Evolutionary conservation across 1,139 yeast genomes (phyloP).

Genomic region (Candida sanyaensis): DNA sequence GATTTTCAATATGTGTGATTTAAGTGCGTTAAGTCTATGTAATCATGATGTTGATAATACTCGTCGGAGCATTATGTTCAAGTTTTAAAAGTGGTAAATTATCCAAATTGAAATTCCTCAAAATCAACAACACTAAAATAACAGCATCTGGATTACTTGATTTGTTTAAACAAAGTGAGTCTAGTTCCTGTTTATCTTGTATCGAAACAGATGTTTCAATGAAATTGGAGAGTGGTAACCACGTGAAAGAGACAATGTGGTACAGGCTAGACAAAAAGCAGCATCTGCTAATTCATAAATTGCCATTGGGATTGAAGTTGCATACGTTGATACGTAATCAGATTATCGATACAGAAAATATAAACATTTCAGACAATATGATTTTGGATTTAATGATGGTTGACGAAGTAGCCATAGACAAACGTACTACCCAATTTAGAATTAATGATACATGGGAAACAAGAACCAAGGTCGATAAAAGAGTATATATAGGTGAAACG

Average conservation of each 20-base stretch:
- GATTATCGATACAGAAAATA: not conserved
- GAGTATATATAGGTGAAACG: conserved; percentile 3
- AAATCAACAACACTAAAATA: conserved; percentile 17
- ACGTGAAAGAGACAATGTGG: conserved; percentile 25
- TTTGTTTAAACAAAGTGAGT: conserved; percentile 10
- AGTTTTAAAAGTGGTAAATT: conserved; percentile 27
- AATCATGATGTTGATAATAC: conserved; percentile 34
- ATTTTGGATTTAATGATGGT: conserved; percentile 2
- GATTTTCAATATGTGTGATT: conserved; percentile 31
- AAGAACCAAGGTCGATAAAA: not conserved
- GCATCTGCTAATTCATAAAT: conserved; percentile 16
- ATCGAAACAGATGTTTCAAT: conserved; percentile 22
- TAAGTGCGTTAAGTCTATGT: conserved; percentile 37
- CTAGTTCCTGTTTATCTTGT: conserved; percentile 19
- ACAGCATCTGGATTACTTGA: conserved; percentile 13
- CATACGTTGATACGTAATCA: conserved; percentile 11
- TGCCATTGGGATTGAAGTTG: conserved; percentile 32
- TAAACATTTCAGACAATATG: not conserved
- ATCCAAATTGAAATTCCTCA: conserved; percentile 24
- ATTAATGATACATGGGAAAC: conserved; percentile 5
- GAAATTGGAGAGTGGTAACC: not conserved
- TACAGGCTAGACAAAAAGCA: conserved; percentile 11
- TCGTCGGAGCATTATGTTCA: conserved; percentile 25
- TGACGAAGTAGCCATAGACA: not conserved
- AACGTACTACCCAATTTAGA: not conserved